phyloP scores from a whole-genome alignment of 2,329 filamentous ascomycete genomes.

The Bertia moriformis region DNA sequence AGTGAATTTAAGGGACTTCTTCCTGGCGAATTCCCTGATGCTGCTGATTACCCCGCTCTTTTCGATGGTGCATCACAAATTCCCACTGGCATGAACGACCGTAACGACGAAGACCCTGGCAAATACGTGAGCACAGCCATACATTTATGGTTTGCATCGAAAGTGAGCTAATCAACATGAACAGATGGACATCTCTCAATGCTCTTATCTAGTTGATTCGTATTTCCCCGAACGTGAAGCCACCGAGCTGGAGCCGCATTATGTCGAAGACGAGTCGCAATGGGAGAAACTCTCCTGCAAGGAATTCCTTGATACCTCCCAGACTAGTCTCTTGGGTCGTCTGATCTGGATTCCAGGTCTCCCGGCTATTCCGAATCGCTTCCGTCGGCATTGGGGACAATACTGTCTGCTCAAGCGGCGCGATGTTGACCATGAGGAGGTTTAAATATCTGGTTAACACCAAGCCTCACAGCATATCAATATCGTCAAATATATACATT shows the following conservation, averaged over 20 bases:
- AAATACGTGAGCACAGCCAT: conserved; percentile 50
- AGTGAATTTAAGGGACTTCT: conserved; percentile 49
- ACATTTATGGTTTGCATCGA: too few species aligned
- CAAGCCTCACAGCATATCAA: too few species aligned
- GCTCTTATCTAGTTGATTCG: conserved; percentile 48
- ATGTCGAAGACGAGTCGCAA: conserved; percentile 30
- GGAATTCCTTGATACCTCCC: conserved; percentile 40
- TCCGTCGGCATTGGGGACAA: conserved; percentile 42
- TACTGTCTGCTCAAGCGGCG: conserved; percentile 44
- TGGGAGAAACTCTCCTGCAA: conserved; percentile 44
- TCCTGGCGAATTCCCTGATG: conserved; percentile 47
- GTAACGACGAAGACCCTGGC: conserved; percentile 42
- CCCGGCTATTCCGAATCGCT: conserved; percentile 28
- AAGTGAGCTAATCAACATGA: conserved; percentile 4
- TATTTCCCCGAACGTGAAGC: conserved; percentile 31
- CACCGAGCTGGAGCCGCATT: conserved; percentile 39
- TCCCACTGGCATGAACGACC: conserved; percentile 53
- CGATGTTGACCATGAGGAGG: too few species aligned
- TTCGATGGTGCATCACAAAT: conserved; percentile 34
- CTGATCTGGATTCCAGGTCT: conserved; percentile 41
- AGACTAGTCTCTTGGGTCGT: conserved; percentile 37
- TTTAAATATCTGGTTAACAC: too few species aligned
- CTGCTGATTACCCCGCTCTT: conserved; percentile 7
- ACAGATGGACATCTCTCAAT: conserved; percentile 38
- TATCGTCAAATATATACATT: too few species aligned